Percentiles rank a stretch among this genome's conserved stretches.
These are phyloP conservation scores for Salix arbutifolia DNA, from an alignment of 345 rosid genomes.

Conservation along the genomic window DNA sequence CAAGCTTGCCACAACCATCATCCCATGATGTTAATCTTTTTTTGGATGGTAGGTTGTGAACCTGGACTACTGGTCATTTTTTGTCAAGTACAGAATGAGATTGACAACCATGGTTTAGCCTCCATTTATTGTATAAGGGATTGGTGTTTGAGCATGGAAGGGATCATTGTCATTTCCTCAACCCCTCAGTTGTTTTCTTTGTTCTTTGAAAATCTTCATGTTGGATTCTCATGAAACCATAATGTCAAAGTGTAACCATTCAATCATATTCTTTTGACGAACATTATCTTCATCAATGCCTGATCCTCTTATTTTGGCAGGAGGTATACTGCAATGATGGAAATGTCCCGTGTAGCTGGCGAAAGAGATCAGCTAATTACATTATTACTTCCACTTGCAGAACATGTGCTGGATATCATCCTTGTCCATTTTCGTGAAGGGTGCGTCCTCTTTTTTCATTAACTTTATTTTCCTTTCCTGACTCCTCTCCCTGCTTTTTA, in stretches of 20 bases:
- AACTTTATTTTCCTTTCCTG: neutral
- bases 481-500: neutral
- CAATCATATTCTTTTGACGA: neutral
- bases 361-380: constrained; percentile 67
- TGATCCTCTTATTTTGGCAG: constrained; percentile 36
- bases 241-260: neutral
- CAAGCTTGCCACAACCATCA: too few species aligned
- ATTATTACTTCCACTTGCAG: constrained; percentile 68
- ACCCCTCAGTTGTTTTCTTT: neutral
- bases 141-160: neutral
- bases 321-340: constrained; percentile 91
- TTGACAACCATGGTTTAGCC: neutral
- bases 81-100: too few species aligned
- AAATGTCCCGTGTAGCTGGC: constrained; percentile 84
- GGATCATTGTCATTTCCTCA: neutral
- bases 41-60: too few species aligned
- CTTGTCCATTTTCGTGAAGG: constrained; percentile 80
- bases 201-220: too few species aligned
- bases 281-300: neutral
- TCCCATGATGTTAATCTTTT: too few species aligned
- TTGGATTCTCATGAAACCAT: neutral
- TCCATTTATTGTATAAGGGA: neutral
- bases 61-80: too few species aligned
- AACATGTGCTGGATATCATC: constrained; percentile 66
- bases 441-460: constrained; percentile 19